Evolutionary conservation across 371 early-diverging fungal species (phyloP).

Genomic region (Nematocida ironsii): DNA sequence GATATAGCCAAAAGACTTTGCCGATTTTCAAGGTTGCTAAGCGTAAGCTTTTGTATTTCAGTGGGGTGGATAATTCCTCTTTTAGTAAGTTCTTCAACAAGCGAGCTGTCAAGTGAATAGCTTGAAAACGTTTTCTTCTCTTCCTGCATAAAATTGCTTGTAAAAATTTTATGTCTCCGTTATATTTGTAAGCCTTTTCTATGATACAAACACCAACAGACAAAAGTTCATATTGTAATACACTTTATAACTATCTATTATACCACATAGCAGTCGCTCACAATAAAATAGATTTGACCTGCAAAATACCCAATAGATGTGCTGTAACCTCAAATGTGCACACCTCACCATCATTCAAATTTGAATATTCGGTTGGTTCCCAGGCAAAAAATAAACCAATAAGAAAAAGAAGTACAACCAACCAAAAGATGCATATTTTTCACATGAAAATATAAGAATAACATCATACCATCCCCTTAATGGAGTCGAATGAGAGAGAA

Average conservation of each 20-base stretch:
- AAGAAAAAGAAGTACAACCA: background rate
- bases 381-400: background rate
- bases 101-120: conserved; percentile 1
- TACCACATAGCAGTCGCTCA: too few species aligned
- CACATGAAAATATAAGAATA: background rate
- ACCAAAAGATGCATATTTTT: background rate
- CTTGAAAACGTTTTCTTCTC: conserved; percentile 8
- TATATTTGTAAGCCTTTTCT: background rate
- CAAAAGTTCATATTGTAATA: too few species aligned
- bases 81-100: conserved; percentile 20
- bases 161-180: conserved; percentile 14
- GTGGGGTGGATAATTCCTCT: conserved; percentile 64
- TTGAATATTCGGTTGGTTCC: too few species aligned
- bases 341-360: too few species aligned
- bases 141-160: conserved; percentile 2
- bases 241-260: too few species aligned
- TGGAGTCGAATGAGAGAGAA: background rate
- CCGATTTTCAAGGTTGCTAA: conserved; percentile 83
- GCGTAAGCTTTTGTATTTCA: conserved; percentile 84
- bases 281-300: too few species aligned
- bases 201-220: background rate
- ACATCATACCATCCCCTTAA: background rate
- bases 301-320: too few species aligned
- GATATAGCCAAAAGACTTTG: conserved; percentile 93
- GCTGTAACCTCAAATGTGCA: too few species aligned